These are phyloP conservation scores for Linnemannia exigua DNA, from an alignment of 192 early-diverging fungal genomes.

Conservation along the genomic window DNA sequence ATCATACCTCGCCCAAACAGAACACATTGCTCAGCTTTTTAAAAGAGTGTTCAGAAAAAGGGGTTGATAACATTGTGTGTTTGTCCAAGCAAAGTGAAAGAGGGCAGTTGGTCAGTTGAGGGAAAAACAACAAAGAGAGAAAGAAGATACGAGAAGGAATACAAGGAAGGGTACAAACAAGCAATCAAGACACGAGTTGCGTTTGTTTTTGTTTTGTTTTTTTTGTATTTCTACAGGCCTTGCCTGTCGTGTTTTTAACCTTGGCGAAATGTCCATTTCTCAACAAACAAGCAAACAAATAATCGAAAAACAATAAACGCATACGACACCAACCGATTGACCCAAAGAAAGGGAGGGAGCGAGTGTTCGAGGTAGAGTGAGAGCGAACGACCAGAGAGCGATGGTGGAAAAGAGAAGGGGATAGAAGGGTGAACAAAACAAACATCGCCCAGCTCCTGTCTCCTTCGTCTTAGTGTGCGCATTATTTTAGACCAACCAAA, in stretches of 20 bases:
- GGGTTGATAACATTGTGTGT: not conserved
- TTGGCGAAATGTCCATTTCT: not conserved
- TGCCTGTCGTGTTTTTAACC: not conserved
- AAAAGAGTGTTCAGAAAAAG: not conserved
- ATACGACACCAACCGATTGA: not conserved
- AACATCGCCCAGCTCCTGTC: not conserved
- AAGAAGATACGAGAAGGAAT: not conserved
- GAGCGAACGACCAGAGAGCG: not conserved
- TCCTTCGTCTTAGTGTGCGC: not conserved
- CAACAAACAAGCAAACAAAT: slow-evolving; percentile 6
- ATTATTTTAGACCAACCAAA: slow-evolving; percentile 5
- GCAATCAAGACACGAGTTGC: not conserved
- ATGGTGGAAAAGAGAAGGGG: not conserved
- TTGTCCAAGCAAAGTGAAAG: not conserved
- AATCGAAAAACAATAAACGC: not conserved
- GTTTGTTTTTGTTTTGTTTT: no score
- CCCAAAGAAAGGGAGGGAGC: not conserved
- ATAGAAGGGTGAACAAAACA: not conserved
- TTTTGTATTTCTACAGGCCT: not conserved
- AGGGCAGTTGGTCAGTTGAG: slow-evolving; percentile 1
- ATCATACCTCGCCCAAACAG: not conserved
- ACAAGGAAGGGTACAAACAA: not conserved
- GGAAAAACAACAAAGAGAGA: not conserved
- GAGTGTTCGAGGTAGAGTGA: not conserved
- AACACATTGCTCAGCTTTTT: not conserved